Evolutionary conservation across 768 basidiomycete species (phyloP), one percentile per base, ranked within the genome.

Genomic region (Pulveroboletus sp.): DNA sequence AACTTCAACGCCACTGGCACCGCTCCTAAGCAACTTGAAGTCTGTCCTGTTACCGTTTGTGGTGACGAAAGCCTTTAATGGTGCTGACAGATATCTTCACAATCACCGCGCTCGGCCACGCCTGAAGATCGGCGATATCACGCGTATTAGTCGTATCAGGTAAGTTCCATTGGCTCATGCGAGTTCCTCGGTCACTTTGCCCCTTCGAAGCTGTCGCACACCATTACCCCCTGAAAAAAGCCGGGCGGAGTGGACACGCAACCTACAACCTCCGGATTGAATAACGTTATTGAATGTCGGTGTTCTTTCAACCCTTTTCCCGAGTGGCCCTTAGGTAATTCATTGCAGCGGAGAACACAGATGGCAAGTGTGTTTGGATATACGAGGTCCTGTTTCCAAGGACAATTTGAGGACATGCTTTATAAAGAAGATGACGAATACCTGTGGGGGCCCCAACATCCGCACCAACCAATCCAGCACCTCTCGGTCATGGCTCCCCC

Each of bases 401-500:
- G 50, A 40, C 51, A 51, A 13, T 20, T 25, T n/a, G 39, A 9
- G 25, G 24, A 10, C 2, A 53, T 35, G 40, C 47, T 32, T 37
- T 63, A 65, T 63, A 63, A 63, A 50, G 48, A 49, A 48, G 45
- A 51, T 36, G 60, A 40, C 1, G 19, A 6, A 17, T 19, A 35
- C 21, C 46, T 39, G 33, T 47, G 35, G 49, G 52, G 45, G 16
- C 45, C 57, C 4, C 47, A 50, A 40, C 40, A 63, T 21, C 48
- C 60, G 6, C 53, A 43, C 35, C 62, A 59, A 25, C 23, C 43
- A 11, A 41, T 51, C 21, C 63, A 46, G 14, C 43, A 46, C 2
- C 41, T 51, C 23, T 45, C 43, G n/a, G 45, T 42, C 40, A 55
- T 63, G 50, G 43, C 55, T 20, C 37, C 51, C 5, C 53, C 51